Base-by-base conservation (phyloP, 306 rosid species). In the Cyclanthera cordifolia region DNA sequence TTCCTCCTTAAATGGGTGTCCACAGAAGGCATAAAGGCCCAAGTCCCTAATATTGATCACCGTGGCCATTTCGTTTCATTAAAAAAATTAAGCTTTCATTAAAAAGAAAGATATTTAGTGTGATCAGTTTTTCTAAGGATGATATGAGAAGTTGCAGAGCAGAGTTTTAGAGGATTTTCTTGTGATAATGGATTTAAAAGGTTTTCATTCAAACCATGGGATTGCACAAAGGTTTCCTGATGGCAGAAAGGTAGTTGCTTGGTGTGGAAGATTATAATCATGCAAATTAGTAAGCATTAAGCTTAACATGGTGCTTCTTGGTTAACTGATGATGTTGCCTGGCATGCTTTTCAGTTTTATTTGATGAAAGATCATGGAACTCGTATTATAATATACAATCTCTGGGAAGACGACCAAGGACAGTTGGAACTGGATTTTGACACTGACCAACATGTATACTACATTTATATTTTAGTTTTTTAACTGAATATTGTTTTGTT, bases 401-500 rank as follows among this genome's bases (percentile, higher is more conserved):
- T 90, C 59, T 94, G 99, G 99, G 99, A 94, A 85, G 99, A 94
- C 69, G 99, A 90, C 74, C 88, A 90, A 82, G 97, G 95, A 72
- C 88, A 76, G 65, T 80, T 90, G 85, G 99, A 94, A 68, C 96
- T 94, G 59, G 96, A 88, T 84, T 94, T 94, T 59, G 87, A 86
- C 78, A 72, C 76, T 47, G 99, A 94, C 67, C 87, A 82, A 52
- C 86, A 90, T 78, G 99, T 93, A 86, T 83, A 86, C 65, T 67
- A 27, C 57, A 73, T 55, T 39, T 80, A 72, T 21, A 34, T 43
- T 32, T 43, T 24, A 19, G 4, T 19, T 50, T 23, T 39, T 53
- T 19, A 59, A 21, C 3, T 3, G 17, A 5, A 11, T 21, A 17
- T 30, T 43, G 20, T 64, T 21, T 64, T 39, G 48, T 41, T 63